phyloP scores from a whole-genome alignment of 2,329 filamentous ascomycete species.

The Microsporum canis region DNA sequence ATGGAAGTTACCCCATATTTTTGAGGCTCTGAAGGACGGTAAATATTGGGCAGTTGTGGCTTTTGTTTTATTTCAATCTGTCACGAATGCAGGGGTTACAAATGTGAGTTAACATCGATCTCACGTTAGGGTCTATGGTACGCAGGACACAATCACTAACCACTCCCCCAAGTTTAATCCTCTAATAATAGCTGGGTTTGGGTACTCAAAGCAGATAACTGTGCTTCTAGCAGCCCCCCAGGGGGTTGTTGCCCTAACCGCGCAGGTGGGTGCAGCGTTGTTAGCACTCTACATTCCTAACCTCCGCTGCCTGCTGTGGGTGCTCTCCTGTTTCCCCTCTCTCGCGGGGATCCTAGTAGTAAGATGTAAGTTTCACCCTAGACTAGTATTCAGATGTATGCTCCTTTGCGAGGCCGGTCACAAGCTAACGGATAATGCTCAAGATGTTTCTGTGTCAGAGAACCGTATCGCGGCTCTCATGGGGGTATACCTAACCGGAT shows the following conservation, averaged over 20 bases:
- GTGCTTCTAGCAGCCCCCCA: background rate
- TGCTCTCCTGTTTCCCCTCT: background rate
- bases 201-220: background rate
- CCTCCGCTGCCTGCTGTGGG: background rate
- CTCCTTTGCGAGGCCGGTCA: background rate
- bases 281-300: background rate
- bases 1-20: background rate
- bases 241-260: background rate
- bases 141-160: background rate
- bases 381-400: background rate
- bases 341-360: background rate
- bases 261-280: background rate
- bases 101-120: background rate
- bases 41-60: background rate
- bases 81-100: background rate
- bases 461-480: background rate
- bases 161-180: background rate
- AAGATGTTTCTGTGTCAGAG: background rate
- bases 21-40: background rate
- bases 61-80: background rate
- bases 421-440: background rate
- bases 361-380: background rate
- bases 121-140: background rate
- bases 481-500: background rate
- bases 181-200: background rate